Conservation (phyloP, 768 basidiomycete genomes). For the Rhizopogon vesiculosus region DNA sequence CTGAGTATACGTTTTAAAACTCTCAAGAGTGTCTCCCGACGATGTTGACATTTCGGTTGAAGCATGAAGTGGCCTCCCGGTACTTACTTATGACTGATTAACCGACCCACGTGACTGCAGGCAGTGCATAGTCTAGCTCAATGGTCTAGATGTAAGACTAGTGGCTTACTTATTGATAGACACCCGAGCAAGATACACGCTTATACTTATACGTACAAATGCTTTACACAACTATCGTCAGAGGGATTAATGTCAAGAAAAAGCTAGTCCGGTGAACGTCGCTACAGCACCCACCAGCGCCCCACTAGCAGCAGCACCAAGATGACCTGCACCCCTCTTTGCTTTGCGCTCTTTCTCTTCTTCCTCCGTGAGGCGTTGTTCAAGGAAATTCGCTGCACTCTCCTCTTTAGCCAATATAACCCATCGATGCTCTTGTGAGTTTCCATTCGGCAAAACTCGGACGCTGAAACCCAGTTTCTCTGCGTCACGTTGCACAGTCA, state of each 20-base stretch:
- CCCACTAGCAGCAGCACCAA: slow-evolving; percentile 47
- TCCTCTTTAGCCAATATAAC: slow-evolving; percentile 51
- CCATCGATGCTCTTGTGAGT: slow-evolving; percentile 33
- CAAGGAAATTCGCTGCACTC: slow-evolving; percentile 35
- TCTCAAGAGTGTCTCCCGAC: slow-evolving; percentile 11
- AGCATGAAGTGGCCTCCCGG: no score
- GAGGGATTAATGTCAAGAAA: slow-evolving; percentile 28
- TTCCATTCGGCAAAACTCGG: slow-evolving; percentile 31
- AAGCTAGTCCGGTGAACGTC: slow-evolving; percentile 54
- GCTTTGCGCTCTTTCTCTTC: slow-evolving; percentile 17
- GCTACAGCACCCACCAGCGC: slow-evolving; percentile 60
- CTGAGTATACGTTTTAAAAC: slow-evolving; percentile 22
- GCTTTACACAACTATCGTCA: neutral
- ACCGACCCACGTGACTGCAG: neutral
- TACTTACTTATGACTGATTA: no score
- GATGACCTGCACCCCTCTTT: slow-evolving; percentile 21
- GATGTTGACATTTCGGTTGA: neutral
- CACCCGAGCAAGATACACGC: neutral
- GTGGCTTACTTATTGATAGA: no score
- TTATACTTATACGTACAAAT: neutral
- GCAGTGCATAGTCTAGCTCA: no score
- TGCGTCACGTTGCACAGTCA: slow-evolving; percentile 35
- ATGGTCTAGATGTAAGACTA: neutral
- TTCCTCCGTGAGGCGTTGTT: slow-evolving; percentile 24
- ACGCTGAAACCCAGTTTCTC: slow-evolving; percentile 38